Conservation (phyloP, 2,329 filamentous ascomycete genomes). For the Colletotrichum scovillei region DNA sequence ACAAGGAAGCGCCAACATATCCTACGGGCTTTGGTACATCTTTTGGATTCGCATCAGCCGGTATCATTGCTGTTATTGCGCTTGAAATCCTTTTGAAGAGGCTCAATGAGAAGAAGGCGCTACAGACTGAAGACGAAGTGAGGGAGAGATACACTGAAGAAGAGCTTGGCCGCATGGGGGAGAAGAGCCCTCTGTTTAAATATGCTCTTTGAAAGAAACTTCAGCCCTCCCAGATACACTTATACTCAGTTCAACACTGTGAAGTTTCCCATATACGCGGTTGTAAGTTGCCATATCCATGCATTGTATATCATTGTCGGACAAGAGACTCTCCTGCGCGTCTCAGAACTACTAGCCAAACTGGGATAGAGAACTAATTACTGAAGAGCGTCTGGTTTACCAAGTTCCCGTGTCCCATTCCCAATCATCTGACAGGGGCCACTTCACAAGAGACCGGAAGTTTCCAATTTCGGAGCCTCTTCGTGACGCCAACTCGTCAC, state of each 20-base stretch:
- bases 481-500: neutral
- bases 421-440: neutral
- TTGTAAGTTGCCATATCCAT: neutral
- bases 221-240: neutral
- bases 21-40: conserved; percentile 34
- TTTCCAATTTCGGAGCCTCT: neutral
- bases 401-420: neutral
- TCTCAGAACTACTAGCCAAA: neutral
- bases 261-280: neutral
- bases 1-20: conserved; percentile 34
- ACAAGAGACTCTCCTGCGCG: neutral
- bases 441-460: neutral
- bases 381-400: neutral
- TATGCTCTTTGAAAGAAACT: conserved; percentile 40
- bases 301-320: neutral
- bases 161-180: conserved; percentile 45
- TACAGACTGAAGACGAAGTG: conserved; percentile 41
- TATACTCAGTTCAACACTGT: neutral
- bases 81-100: conserved; percentile 25
- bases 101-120: conserved; percentile 41
- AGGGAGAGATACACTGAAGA: conserved; percentile 42
- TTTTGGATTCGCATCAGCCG: conserved; percentile 28
- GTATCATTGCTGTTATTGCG: conserved; percentile 28
- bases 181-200: conserved; percentile 45
- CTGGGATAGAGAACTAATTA: neutral